Evolutionary conservation across 1,139 yeast genomes (phyloP).

Genomic region (Arxiozyma slooffiae): DNA sequence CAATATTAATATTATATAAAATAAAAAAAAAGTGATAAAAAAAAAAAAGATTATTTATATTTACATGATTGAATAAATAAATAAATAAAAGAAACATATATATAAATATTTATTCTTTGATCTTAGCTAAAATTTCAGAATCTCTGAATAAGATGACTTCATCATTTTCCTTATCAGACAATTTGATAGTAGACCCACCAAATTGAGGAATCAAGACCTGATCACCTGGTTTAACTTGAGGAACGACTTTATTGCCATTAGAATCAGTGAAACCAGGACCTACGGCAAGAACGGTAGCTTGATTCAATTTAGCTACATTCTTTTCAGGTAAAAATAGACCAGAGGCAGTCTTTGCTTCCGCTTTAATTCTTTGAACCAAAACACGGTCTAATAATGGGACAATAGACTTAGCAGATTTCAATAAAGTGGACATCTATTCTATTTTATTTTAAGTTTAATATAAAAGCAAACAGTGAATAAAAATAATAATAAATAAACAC

Average conservation of each 20-base stretch:
- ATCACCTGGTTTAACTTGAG: conserved; percentile 79
- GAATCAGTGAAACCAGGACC: conserved; percentile 72
- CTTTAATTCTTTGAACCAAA: conserved; percentile 87
- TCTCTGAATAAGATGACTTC: conserved; percentile 77
- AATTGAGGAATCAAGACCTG: conserved; percentile 85
- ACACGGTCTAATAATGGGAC: conserved; percentile 93
- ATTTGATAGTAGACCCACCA: conserved; percentile 80
- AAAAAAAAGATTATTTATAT: background rate
- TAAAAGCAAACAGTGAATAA: background rate
- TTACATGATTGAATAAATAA: background rate
- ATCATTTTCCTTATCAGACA: conserved; percentile 40
- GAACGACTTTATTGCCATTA: conserved; percentile 61
- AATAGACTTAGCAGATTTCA: conserved; percentile 80
- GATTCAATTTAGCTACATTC: conserved; percentile 86
- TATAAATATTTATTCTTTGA: conserved; percentile 35
- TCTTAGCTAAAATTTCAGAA: conserved; percentile 87
- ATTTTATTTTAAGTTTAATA: background rate
- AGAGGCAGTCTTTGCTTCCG: conserved; percentile 83
- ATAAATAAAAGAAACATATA: background rate
- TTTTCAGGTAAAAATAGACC: conserved; percentile 95
- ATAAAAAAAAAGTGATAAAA: background rate
- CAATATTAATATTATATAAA: too few species aligned
- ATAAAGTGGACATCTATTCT: conserved; percentile 40
- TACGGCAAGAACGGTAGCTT: conserved; percentile 69
- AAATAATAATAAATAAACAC: background rate